These are phyloP conservation scores for Syncephalastrum contaminatum DNA, from an alignment of 371 early-diverging fungal genomes.

Conservation along the genomic window DNA sequence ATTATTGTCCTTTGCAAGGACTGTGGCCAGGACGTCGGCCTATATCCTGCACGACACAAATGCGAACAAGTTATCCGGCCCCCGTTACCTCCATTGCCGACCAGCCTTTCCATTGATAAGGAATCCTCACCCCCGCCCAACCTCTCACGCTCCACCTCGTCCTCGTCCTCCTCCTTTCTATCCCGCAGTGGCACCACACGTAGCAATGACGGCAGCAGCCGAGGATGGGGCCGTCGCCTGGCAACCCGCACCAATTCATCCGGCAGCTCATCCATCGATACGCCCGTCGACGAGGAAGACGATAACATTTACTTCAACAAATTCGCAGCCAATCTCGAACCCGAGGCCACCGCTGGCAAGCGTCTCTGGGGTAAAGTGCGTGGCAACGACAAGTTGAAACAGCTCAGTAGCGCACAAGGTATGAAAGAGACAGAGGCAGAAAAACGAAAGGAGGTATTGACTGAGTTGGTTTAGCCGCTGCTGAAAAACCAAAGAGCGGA, in stretches of 20 bases:
- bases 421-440: too few species aligned
- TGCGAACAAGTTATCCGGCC: conserved; percentile 50
- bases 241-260: conserved; percentile 9
- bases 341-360: conserved; percentile 27
- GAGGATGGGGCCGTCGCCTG: conserved; percentile 18
- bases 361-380: conserved; percentile 49
- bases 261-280: neutral
- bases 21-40: conserved; percentile 68
- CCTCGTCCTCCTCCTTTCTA: conserved; percentile 11
- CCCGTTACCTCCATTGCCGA: conserved; percentile 44
- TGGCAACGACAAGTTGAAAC: conserved; percentile 52
- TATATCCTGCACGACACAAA: conserved; percentile 67
- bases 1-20: conserved; percentile 67
- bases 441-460: too few species aligned
- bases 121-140: too few species aligned
- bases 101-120: conserved; percentile 9
- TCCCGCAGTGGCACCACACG: conserved; percentile 7
- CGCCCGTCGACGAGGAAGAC: conserved; percentile 23
- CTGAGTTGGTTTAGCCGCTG: conserved; percentile 8
- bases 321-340: conserved; percentile 36
- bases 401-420: conserved; percentile 16
- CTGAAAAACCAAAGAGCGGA: conserved; percentile 34
- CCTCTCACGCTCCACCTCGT: neutral
- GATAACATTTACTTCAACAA: conserved; percentile 45
- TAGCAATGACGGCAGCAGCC: conserved; percentile 9